These are phyloP conservation scores for Bertia moriformis DNA, from an alignment of 2,329 filamentous ascomycete genomes.

Conservation along the genomic window DNA sequence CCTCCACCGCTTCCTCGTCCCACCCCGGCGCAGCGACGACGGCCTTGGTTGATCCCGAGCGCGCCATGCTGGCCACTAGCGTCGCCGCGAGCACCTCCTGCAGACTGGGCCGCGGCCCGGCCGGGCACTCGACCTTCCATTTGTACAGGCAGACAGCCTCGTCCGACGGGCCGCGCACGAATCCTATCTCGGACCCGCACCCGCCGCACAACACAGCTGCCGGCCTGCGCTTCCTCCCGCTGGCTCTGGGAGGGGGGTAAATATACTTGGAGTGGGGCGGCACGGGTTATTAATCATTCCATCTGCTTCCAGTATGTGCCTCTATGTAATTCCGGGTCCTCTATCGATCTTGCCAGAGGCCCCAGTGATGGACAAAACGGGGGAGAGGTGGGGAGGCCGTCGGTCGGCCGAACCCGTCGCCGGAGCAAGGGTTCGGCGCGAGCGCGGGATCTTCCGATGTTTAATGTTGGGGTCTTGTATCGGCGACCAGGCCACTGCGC, in stretches of 20 bases:
- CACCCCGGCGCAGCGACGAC: conserved; percentile 24
- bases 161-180: conserved; percentile 26
- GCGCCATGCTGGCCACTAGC: conserved; percentile 33
- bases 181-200: conserved; percentile 30
- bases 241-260: too few relatives aligned
- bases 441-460: too few relatives aligned
- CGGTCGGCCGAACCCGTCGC: conserved; percentile 27
- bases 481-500: conserved; percentile 45
- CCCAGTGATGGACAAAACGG: too few relatives aligned
- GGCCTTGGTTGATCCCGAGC: conserved; percentile 42
- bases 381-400: too few relatives aligned
- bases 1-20: neutral
- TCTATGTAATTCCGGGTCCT: too few relatives aligned
- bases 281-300: too few relatives aligned
- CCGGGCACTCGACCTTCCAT: conserved; percentile 34
- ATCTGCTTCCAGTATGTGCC: too few relatives aligned
- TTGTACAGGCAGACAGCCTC: conserved; percentile 37
- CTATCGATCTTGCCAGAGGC: too few relatives aligned
- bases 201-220: conserved; percentile 24
- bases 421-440: conserved; percentile 11
- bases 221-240: too few relatives aligned
- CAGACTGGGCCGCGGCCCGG: too few relatives aligned
- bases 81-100: conserved; percentile 37
- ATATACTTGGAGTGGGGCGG: too few relatives aligned
- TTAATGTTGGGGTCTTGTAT: conserved; percentile 57